A percentile compares a stretch with the other conserved stretches of the same genome.
phyloP scores from a whole-genome alignment of 345 rosid species.

The Combretum micranthum region DNA sequence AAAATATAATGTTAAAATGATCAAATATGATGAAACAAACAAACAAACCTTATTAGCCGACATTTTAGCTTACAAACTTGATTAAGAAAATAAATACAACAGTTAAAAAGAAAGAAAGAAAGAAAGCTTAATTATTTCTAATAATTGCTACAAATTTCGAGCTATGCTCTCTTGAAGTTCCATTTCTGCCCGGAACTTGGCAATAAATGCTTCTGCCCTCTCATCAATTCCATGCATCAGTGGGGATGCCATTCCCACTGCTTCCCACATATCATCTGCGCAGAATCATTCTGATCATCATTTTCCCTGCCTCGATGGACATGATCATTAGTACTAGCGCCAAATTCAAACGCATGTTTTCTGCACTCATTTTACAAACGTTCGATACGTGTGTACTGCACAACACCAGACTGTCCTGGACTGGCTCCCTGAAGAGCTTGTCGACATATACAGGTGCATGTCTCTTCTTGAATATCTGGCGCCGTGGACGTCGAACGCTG shows the following conservation, averaged over 20 bases:
- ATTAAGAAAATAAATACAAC: background rate
- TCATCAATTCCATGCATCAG: slow-evolving; percentile 52
- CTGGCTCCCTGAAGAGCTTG: slow-evolving; percentile 34
- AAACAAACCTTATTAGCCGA: too few relatives aligned
- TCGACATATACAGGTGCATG: slow-evolving; percentile 44
- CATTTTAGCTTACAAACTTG: too few relatives aligned
- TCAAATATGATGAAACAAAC: too few relatives aligned
- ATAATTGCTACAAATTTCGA: slow-evolving; percentile 19
- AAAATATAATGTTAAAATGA: too few relatives aligned
- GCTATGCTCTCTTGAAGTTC: slow-evolving; percentile 37
- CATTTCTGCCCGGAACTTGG: slow-evolving; percentile 50
- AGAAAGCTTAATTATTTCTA: background rate
- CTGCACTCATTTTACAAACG: background rate
- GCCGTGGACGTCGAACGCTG: slow-evolving; percentile 3
- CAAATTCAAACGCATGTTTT: background rate
- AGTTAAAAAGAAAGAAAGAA: background rate
- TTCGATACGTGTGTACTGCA: background rate
- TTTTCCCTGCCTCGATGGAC: background rate
- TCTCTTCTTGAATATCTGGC: slow-evolving; percentile 26
- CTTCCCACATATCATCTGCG: slow-evolving; percentile 42
- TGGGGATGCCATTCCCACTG: slow-evolving; percentile 36
- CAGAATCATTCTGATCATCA: slow-evolving; percentile 4
- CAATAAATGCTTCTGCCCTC: slow-evolving; percentile 73
- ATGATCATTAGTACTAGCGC: background rate
- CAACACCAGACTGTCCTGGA: background rate